These are phyloP conservation scores for Diplodia mutila DNA, from an alignment of 2,329 filamentous ascomycete genomes.

Conservation along the genomic window DNA sequence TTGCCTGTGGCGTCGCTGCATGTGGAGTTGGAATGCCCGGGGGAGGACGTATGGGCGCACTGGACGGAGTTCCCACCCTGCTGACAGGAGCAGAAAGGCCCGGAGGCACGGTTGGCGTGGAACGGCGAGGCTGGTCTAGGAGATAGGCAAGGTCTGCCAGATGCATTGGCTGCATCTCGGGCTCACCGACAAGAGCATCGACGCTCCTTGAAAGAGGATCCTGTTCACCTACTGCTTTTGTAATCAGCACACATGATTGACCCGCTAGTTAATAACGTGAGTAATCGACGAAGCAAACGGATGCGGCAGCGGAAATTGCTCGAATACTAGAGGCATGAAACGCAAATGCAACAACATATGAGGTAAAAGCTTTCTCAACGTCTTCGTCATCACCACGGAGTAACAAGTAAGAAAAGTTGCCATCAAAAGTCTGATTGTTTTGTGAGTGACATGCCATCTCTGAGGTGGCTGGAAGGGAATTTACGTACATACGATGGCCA, in stretches of 20 bases:
- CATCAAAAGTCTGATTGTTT: slow-evolving; percentile 46
- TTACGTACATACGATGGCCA: slow-evolving; percentile 50
- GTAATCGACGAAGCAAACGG: slow-evolving; percentile 26
- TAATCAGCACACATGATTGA: slow-evolving; percentile 45
- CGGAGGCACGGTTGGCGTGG: slow-evolving; percentile 52
- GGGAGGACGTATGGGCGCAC: slow-evolving; percentile 20
- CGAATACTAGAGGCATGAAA: slow-evolving; percentile 10
- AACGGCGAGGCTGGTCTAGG: slow-evolving; percentile 44
- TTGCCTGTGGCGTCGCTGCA: slow-evolving; percentile 6
- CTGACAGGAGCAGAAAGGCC: slow-evolving; percentile 45
- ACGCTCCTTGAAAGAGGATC: slow-evolving; percentile 56
- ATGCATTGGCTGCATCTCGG: slow-evolving; percentile 40
- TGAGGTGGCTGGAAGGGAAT: slow-evolving; percentile 44
- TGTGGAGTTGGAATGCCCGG: slow-evolving; percentile 19
- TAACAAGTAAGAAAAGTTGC: slow-evolving; percentile 37
- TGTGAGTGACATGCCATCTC: slow-evolving; percentile 45
- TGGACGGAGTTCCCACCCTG: slow-evolving; percentile 18
- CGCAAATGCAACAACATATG: slow-evolving; percentile 9
- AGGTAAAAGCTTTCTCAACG: slow-evolving; percentile 28
- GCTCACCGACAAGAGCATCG: slow-evolving; percentile 69
- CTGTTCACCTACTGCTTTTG: slow-evolving; percentile 21
- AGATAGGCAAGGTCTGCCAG: slow-evolving; percentile 28
- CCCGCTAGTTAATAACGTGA: background rate
- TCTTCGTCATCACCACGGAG: slow-evolving; percentile 45
- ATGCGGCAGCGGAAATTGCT: slow-evolving; percentile 27